Evolutionary conservation across 2,329 filamentous ascomycete species (phyloP).

Genomic region (Lasiodiplodia gonubiensis): DNA sequence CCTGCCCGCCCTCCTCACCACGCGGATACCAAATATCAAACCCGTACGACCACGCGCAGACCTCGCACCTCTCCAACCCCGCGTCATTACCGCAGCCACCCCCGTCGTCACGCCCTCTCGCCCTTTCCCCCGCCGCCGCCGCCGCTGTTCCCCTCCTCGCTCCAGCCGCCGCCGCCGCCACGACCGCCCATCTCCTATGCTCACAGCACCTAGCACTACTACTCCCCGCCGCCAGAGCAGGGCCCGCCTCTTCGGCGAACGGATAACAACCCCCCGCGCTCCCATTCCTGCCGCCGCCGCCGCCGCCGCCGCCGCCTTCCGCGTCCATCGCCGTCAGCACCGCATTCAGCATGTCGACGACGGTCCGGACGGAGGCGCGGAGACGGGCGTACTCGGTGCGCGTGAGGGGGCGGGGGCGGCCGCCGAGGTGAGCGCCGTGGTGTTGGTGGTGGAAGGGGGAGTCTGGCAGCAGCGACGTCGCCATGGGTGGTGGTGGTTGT

Average conservation of each 20-base stretch:
- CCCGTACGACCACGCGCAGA: slow-evolving; percentile 4
- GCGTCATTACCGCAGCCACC: neutral
- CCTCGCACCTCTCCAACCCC: neutral
- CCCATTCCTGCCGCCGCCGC: neutral
- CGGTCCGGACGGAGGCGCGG: neutral
- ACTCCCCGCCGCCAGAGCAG: too few species aligned
- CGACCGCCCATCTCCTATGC: neutral
- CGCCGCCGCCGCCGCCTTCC: neutral
- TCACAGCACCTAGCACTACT: too few species aligned
- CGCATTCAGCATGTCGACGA: neutral
- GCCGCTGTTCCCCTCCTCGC: too few species aligned
- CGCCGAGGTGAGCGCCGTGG: neutral
- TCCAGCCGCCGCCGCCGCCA: neutral
- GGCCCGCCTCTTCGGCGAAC: neutral
- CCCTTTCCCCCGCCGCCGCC: neutral
- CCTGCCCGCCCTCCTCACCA: neutral
- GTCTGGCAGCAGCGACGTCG: neutral
- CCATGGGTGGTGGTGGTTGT: too few species aligned
- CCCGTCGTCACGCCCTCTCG: neutral
- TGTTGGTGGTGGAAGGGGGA: neutral
- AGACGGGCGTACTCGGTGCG: neutral
- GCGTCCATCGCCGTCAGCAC: neutral
- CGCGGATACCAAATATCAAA: slow-evolving; percentile 17
- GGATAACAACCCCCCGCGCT: neutral
- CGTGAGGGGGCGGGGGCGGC: neutral